A percentile compares a stretch with the other conserved stretches of the same genome.
phyloP scores from a whole-genome alignment of 805 yeast genomes.

The Limtongia smithiae region DNA sequence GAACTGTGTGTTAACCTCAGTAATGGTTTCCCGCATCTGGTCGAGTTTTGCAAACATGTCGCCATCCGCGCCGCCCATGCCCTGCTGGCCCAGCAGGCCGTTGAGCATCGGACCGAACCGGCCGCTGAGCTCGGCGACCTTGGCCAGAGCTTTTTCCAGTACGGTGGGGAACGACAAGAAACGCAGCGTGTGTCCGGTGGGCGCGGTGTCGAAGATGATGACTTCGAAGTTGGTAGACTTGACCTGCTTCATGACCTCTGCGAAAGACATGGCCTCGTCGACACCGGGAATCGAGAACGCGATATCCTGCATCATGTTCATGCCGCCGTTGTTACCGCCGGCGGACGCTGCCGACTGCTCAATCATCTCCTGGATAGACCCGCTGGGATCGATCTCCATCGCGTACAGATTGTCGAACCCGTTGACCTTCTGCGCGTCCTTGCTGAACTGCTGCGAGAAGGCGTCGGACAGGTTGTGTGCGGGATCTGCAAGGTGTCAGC shows the following conservation, averaged over 20 bases:
- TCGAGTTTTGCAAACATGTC: slow-evolving; percentile 77
- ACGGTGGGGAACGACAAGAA: slow-evolving; percentile 93
- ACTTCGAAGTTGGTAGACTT: slow-evolving; percentile 75
- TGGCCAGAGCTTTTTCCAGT: slow-evolving; percentile 77
- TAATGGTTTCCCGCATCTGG: slow-evolving; percentile 74
- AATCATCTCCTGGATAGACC: slow-evolving; percentile 87
- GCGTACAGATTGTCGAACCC: slow-evolving; percentile 86
- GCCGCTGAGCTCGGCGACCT: slow-evolving; percentile 80
- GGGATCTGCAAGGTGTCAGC: slow-evolving; percentile 75
- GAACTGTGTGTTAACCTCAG: slow-evolving; percentile 89
- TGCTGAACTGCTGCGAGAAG: slow-evolving; percentile 95
- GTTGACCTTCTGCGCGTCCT: slow-evolving; percentile 90
- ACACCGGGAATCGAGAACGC: slow-evolving; percentile 97
- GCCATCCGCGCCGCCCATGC: slow-evolving; percentile 50
- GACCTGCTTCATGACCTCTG: slow-evolving; percentile 96
- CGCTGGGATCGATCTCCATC: slow-evolving; percentile 98
- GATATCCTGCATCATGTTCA: slow-evolving; percentile 77
- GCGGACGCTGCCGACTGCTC: slow-evolving; percentile 41
- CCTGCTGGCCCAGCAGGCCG: slow-evolving; percentile 48
- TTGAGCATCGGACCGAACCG: slow-evolving; percentile 87
- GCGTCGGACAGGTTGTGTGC: slow-evolving; percentile 98
- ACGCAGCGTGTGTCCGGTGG: slow-evolving; percentile 96
- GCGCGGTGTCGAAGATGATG: slow-evolving; percentile 98
- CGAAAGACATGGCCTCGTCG: slow-evolving; percentile 95
- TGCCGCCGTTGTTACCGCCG: slow-evolving; percentile 48